Conservation (phyloP, 352 stramenopile genomes). For the Peronospora destructor region DNA sequence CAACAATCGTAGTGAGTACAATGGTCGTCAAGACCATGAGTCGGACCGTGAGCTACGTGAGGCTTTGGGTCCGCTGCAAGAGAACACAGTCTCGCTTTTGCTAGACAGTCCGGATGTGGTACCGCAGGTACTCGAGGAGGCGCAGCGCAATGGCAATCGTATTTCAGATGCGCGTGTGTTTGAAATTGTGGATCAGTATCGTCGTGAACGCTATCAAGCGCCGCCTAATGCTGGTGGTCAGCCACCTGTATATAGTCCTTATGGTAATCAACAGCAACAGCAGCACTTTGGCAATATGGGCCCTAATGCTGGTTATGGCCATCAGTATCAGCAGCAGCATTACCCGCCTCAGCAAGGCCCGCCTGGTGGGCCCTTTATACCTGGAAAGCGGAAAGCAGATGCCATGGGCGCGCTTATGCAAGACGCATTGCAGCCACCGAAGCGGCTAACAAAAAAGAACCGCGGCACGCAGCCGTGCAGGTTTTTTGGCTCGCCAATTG, state of each 20-base stretch:
- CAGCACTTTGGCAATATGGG: slow-evolving; percentile 31
- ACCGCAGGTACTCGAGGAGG: slow-evolving; percentile 73
- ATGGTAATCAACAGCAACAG: slow-evolving; percentile 36
- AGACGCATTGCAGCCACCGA: slow-evolving; percentile 32
- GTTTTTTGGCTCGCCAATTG: slow-evolving; percentile 56
- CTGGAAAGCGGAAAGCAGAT: slow-evolving; percentile 41
- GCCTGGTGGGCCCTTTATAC: slow-evolving; percentile 21
- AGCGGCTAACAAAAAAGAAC: slow-evolving; percentile 45
- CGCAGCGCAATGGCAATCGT: slow-evolving; percentile 64
- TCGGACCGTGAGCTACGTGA: slow-evolving; percentile 57
- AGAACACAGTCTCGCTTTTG: slow-evolving; percentile 64
- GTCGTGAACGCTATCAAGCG: slow-evolving; percentile 31
- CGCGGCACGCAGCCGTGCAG: slow-evolving; percentile 49
- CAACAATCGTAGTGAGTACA: slow-evolving; percentile 24
- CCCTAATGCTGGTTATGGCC: slow-evolving; percentile 22
- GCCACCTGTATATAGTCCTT: slow-evolving; percentile 35
- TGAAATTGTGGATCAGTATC: slow-evolving; percentile 69
- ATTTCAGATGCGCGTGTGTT: slow-evolving; percentile 70
- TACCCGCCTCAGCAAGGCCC: slow-evolving; percentile 29
- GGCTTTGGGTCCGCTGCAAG: slow-evolving; percentile 59
- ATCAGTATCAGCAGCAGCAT: slow-evolving; percentile 24
- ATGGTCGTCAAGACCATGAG: slow-evolving; percentile 35
- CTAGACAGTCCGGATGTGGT: slow-evolving; percentile 70
- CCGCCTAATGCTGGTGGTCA: slow-evolving; percentile 25
- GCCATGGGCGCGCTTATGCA: slow-evolving; percentile 27